Base-by-base conservation (phyloP, 371 early-diverging fungal genomes). In the Haplosporangium sp. region DNA sequence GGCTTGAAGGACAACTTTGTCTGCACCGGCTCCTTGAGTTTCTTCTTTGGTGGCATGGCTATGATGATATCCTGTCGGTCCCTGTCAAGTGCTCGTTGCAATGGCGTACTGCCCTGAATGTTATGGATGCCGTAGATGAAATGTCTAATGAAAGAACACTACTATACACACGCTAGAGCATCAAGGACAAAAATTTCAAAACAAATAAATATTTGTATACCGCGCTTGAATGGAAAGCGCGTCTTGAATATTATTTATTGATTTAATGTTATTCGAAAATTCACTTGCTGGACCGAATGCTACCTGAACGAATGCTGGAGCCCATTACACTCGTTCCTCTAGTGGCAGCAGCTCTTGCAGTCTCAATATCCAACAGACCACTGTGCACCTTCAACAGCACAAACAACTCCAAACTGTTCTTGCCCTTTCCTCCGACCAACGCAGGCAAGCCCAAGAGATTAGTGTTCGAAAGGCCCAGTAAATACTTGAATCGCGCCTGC, bases 351-450 rank as follows among this genome's bases (percentile, higher is more conserved):
- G 67, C 64, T 23, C 64, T 62, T 5, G 68, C 64, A 16, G 77
- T 71, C 59, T 77, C 77, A 23, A 77, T 71, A 21, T 77, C 77
- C 29, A 77, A 43, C 48, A 71, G n/a, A 8, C 72, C 77, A 13
- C 67, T 67, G 48, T 77, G 77, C 16, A 67, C 68, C 55, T 67
- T 70, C 21, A 77, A 42, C 60, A 77, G 37, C 52, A 77, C 67
- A 67, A 77, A 67, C 51, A 77, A 36, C 57, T 77, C 77, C 67
- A 77, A 46, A 58, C 64, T 64, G 65, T 77, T 77, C 54, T 46
- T 62, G 57, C 77, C 77, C 47, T 77, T 77, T 47, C 77, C 77
- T 36, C 72, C 77, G 3, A 77, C 62, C 48, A 77, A 46, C 6
- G 63, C 64, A 5, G 77, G 77, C 55, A 77, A 38, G 5, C 77